These are phyloP conservation scores for Cardamine chenopodiifolia DNA, from an alignment of 345 rosid species.

Conservation along the genomic window DNA sequence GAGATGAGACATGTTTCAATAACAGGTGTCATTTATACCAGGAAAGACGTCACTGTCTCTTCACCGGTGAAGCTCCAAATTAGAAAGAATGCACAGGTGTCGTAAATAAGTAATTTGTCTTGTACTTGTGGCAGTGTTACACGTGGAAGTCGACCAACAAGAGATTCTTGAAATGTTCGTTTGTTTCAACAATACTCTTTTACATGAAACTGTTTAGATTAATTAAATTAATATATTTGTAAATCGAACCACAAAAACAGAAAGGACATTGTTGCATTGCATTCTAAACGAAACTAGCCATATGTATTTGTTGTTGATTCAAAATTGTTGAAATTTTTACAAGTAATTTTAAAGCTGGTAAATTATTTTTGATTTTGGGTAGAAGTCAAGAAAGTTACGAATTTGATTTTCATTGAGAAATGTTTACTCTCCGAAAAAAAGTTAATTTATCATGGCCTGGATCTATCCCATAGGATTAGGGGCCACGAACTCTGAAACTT, in stretches of 20 bases:
- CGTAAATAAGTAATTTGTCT: neutral
- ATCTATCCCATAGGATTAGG: too few relatives aligned
- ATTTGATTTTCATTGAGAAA: too few relatives aligned
- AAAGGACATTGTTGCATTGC: neutral
- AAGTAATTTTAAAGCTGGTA: neutral
- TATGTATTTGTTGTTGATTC: neutral
- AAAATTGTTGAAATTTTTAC: neutral
- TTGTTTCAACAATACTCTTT: neutral
- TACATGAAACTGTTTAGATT: neutral
- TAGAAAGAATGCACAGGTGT: too few relatives aligned
- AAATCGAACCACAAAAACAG: neutral
- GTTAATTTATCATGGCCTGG: too few relatives aligned
- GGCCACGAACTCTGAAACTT: too few relatives aligned
- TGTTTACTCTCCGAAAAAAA: too few relatives aligned
- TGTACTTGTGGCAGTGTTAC: conserved; percentile 2
- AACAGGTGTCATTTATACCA: too few relatives aligned
- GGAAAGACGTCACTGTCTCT: too few relatives aligned
- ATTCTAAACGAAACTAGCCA: neutral
- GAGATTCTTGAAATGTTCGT: neutral
- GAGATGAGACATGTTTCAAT: too few relatives aligned
- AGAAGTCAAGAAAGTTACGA: too few relatives aligned
- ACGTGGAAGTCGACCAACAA: neutral
- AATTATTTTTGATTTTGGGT: too few relatives aligned
- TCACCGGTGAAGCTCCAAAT: too few relatives aligned
- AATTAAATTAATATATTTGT: neutral